Evolutionary conservation across 169 alveolate genomes (phyloP), one percentile per base, ranked within the genome.

Genomic region (Cardiosporidium cionae): DNA sequence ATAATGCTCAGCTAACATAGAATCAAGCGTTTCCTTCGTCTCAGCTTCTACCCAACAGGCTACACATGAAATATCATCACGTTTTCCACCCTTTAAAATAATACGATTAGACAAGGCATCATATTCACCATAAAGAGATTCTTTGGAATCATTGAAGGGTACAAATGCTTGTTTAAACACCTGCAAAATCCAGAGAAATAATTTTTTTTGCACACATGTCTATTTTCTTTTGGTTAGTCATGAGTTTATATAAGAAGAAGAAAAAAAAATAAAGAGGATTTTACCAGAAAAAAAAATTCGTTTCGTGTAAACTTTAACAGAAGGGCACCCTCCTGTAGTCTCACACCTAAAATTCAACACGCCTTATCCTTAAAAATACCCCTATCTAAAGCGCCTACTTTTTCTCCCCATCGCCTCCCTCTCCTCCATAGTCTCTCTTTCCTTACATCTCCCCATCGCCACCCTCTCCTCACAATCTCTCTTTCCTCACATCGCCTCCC

Each of bases 31-130:
- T 44, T 44, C 58, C n/a, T 44, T 16, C 16, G 16, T 44, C n/a
- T 44, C 58, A 16, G 58, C 75, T 28, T 44, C 86, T n/a, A 82
- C 85, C 88, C 88, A 82, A 23, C 75, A 67, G n/a, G 88, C 88
- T 52, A 82, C 88, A 74, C 88, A 82, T 34, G 83, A 72, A 35
- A 82, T 82, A 74, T 82, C 88, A 69, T 82, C 88, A 7, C 75
- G 76, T 67, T 82, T 82, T 35, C 76, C 83, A 1, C 88, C 88
- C 36, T 70, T 68, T 52, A 68, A 67, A 44, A 16, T 16, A 16
- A 16, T 44, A 16, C n/a, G 16, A 44, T 44, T 44, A 53, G 58
- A 0, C 5, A 0, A n/a, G 16, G 25, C 22, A 63, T n/a, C 22
- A 16, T 9, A 9, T 9, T 31, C 54, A 16, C 64, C 25, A n/a